A percentile compares a stretch with the other conserved stretches of the same genome.
Conservation (phyloP, 352 stramenopile genomes). For the Phytophthora pini region DNA sequence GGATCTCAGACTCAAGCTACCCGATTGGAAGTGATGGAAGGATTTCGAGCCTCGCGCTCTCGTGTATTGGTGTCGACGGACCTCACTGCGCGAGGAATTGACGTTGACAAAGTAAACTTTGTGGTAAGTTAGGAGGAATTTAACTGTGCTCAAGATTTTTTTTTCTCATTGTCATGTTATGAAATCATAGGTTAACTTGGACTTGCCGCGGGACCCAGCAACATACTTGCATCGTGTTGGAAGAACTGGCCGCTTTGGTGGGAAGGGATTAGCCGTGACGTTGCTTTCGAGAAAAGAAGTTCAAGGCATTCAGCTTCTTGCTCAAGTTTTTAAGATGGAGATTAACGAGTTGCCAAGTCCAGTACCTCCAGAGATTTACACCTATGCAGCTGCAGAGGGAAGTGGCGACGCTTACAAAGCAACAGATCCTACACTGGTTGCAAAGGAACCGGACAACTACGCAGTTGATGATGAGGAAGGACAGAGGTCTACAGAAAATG, state of each 20-base stretch:
- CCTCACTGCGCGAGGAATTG: slow-evolving; percentile 77
- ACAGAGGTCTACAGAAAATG: not conserved
- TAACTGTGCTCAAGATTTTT: not conserved
- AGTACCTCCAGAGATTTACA: slow-evolving; percentile 54
- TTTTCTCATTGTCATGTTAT: slow-evolving; percentile 1
- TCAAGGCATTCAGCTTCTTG: slow-evolving; percentile 59
- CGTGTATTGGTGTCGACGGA: slow-evolving; percentile 84
- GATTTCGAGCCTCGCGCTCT: slow-evolving; percentile 53
- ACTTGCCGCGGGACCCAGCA: slow-evolving; percentile 72
- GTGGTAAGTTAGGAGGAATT: slow-evolving; percentile 38
- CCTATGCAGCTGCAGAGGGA: slow-evolving; percentile 34
- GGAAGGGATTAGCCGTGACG: slow-evolving; percentile 76
- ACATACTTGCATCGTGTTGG: slow-evolving; percentile 85
- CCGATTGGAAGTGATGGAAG: slow-evolving; percentile 67
- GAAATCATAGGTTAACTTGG: slow-evolving; percentile 63
- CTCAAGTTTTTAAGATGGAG: slow-evolving; percentile 73
- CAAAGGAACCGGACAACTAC: not conserved
- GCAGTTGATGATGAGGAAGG: slow-evolving; percentile 2
- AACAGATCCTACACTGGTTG: not conserved
- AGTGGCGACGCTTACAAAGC: not conserved
- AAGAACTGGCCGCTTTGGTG: slow-evolving; percentile 76
- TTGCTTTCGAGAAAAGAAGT: slow-evolving; percentile 59
- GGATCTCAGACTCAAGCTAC: slow-evolving; percentile 67
- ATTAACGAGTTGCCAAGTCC: slow-evolving; percentile 57
- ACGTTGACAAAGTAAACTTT: slow-evolving; percentile 82